A percentile compares a stretch with the other conserved stretches of the same genome.
These are phyloP conservation scores for Wickerhamiella sergipiensis DNA, from an alignment of 805 yeast species.

Conservation along the genomic window DNA sequence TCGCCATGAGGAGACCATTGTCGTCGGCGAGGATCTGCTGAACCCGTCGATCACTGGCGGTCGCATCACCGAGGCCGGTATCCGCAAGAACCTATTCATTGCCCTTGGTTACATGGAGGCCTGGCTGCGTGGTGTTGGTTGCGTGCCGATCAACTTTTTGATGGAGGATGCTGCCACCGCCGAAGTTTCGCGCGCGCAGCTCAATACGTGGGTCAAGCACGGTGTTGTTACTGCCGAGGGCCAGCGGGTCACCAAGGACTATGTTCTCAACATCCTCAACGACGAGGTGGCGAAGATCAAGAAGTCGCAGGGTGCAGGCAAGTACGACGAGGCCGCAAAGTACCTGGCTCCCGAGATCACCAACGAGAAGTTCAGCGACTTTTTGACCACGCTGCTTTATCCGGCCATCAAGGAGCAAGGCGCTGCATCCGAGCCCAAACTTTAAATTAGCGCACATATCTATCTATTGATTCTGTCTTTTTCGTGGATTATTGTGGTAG, in stretches of 20 bases:
- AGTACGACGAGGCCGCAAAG: slow-evolving; percentile 42
- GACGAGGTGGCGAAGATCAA: slow-evolving; percentile 45
- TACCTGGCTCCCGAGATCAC: slow-evolving; percentile 52
- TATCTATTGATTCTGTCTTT: background rate
- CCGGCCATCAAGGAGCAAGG: slow-evolving; percentile 33
- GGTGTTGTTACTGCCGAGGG: slow-evolving; percentile 45
- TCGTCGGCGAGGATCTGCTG: slow-evolving; percentile 47
- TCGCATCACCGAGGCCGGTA: slow-evolving; percentile 48
- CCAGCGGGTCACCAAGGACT: slow-evolving; percentile 36
- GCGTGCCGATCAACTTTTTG: slow-evolving; percentile 60
- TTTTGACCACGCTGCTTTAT: slow-evolving; percentile 52
- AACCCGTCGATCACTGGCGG: slow-evolving; percentile 48
- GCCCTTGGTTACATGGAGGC: slow-evolving; percentile 63
- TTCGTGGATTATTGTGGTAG: background rate
- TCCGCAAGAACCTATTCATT: slow-evolving; percentile 46
- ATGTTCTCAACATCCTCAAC: slow-evolving; percentile 35
- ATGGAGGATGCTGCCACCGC: slow-evolving; percentile 77
- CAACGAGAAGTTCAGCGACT: slow-evolving; percentile 48
- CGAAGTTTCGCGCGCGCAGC: slow-evolving; percentile 59
- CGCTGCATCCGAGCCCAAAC: slow-evolving; percentile 14
- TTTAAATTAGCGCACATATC: slow-evolving; percentile 7
- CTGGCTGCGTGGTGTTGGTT: slow-evolving; percentile 58
- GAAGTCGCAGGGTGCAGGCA: slow-evolving; percentile 33
- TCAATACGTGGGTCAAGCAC: slow-evolving; percentile 65
- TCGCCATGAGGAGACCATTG: slow-evolving; percentile 34